Evolutionary conservation across 805 yeast genomes (phyloP).

Genomic region (Yueomyces sinensis): DNA sequence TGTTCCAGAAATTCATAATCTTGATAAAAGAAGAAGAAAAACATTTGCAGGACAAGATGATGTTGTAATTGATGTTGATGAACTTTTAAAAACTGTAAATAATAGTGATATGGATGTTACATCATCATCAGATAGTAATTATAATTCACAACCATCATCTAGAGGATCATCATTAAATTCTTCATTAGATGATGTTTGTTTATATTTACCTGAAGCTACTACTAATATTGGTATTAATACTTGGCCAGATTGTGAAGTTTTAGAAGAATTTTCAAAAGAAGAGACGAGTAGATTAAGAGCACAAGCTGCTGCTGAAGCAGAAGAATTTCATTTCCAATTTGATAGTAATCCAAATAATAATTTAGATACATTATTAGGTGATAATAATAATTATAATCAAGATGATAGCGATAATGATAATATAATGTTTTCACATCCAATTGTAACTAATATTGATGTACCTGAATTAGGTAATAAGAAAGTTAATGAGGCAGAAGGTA

Average conservation of each 20-base stretch:
- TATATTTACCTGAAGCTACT: conserved; percentile 59
- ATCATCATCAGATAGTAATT: conserved; percentile 1
- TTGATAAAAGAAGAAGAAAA: conserved; percentile 4
- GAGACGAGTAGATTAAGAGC: conserved; percentile 40
- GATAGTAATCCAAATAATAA: conserved; percentile 8
- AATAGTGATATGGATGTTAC: not conserved
- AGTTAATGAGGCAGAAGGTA: conserved; percentile 42
- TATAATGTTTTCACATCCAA: conserved; percentile 30
- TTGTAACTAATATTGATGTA: conserved; percentile 31
- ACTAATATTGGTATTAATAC: conserved; percentile 12
- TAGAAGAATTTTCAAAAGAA: conserved; percentile 65
- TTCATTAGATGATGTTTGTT: conserved; percentile 84
- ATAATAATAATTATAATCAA: not conserved
- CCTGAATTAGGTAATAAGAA: conserved; percentile 29
- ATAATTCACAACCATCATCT: conserved; percentile 31
- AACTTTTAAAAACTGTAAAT: conserved; percentile 11
- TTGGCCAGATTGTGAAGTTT: conserved; percentile 78
- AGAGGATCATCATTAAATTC: conserved; percentile 39
- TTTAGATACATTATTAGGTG: not conserved
- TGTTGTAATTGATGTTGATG: conserved; percentile 25
- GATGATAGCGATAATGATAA: conserved; percentile 13
- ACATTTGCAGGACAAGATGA: conserved; percentile 11
- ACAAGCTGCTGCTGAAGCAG: conserved; percentile 28
- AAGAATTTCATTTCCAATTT: conserved; percentile 26
- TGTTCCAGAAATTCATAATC: not conserved